These are phyloP conservation scores for Eucalyptus viminalis DNA, from an alignment of 345 rosid genomes.

Conservation along the genomic window DNA sequence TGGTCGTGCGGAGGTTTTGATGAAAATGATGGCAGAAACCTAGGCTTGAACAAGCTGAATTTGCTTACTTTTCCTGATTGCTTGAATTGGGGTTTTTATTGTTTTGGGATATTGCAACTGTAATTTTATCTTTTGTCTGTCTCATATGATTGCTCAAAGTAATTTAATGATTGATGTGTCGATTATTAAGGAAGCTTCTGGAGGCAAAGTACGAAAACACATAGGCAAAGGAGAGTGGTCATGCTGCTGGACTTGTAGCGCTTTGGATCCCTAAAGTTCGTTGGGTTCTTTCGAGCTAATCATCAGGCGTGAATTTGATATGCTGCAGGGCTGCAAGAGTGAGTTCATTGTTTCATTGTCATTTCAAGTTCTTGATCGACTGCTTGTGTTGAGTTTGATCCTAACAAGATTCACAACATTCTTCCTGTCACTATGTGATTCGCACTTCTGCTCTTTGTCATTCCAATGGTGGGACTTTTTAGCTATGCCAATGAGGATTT, in stretches of 20 bases:
- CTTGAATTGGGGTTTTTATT: too few species aligned
- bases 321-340: not conserved
- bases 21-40: too few species aligned
- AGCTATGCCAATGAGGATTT: not conserved
- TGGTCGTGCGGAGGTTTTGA: too few species aligned
- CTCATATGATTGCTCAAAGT: not conserved
- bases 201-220: not conserved
- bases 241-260: not conserved
- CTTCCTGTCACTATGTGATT: too few species aligned
- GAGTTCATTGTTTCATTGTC: not conserved
- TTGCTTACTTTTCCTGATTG: too few species aligned
- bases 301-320: not conserved
- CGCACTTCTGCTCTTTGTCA: too few species aligned
- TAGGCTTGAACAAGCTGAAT: too few species aligned
- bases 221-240: not conserved
- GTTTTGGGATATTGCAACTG: too few species aligned
- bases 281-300: too few species aligned
- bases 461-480: not conserved
- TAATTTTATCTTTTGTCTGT: too few species aligned
- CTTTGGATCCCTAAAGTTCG: rapidly evolving
- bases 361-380: not conserved
- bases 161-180: not conserved
- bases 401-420: not conserved
- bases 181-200: not conserved
- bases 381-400: too few species aligned